phyloP scores from a whole-genome alignment of 495 filamentous ascomycete species.

The Achaetomiella virescens region DNA sequence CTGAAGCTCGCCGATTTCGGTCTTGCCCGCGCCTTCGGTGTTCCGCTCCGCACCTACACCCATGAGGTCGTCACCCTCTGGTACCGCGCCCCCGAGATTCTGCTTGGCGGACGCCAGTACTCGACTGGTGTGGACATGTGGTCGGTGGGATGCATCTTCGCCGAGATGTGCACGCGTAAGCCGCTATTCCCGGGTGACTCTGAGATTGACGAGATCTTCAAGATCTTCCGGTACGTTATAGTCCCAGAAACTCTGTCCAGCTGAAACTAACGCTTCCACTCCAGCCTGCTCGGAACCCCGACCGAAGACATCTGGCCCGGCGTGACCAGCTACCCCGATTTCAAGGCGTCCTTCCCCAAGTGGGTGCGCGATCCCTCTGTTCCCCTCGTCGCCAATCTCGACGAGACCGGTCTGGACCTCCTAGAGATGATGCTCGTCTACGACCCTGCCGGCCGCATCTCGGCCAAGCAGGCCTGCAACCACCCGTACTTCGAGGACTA shows the following conservation, averaged over 20 bases:
- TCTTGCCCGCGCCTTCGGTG: constrained; percentile 91
- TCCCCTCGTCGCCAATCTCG: constrained; percentile 45
- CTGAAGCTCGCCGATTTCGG: constrained; percentile 98
- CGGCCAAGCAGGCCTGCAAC: constrained; percentile 86
- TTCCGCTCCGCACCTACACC: constrained; percentile 92
- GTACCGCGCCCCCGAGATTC: constrained; percentile 97
- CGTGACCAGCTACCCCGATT: constrained; percentile 95
- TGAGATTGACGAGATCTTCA: constrained; percentile 99
- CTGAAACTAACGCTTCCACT: constrained; percentile 1
- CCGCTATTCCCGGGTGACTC: constrained; percentile 96
- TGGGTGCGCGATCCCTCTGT: constrained; percentile 69
- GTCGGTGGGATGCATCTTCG: constrained; percentile 97
- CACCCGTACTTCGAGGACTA: constrained; percentile 89
- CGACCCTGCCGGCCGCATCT: constrained; percentile 88
- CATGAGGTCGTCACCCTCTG: constrained; percentile 98
- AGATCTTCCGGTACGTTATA: constrained; percentile 90
- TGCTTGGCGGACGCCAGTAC: constrained; percentile 95
- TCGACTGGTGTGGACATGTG: constrained; percentile 99
- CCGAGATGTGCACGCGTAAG: constrained; percentile 98
- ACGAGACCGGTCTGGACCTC: constrained; percentile 79
- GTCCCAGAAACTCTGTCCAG: neutral
- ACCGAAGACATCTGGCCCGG: constrained; percentile 87
- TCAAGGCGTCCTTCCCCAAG: constrained; percentile 94
- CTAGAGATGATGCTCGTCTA: constrained; percentile 91
- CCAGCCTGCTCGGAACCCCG: constrained; percentile 83